Evolutionary conservation across 2,329 filamentous ascomycete species (phyloP), one percentile per base, ranked within the genome.

Genomic region (Aspergillus quadrilineatus): DNA sequence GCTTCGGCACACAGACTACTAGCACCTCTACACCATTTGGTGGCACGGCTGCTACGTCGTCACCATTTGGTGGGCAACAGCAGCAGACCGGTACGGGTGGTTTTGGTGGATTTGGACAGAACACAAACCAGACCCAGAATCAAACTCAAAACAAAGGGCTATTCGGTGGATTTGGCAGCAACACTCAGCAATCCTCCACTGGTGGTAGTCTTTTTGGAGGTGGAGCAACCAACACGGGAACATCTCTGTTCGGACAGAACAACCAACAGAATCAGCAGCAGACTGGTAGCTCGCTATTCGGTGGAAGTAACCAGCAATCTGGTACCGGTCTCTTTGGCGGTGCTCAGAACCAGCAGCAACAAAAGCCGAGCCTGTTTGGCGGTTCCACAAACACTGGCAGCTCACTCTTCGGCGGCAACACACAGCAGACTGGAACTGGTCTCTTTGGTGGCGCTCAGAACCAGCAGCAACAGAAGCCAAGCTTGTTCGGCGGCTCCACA

Each of bases 281-380:
- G 26, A 62, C 69, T 43, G 67, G 70, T 34, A 67, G 72, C 45
- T 73, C 75, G 12, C 65, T 80, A 8, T 81, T 82, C 37, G 78
- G 78, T 52, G 68, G 63, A 32, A 65, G 60, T 7, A 63, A 55
- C 43, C 70, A 71, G 42, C 75, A 73, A 57, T 63, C 68, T 29
- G 70, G 66, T 9, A 67, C 69, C 42, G 22, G 77, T 29, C 63
- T 81, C 29, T 82, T 82, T 59, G 75, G 75, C 30, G 64, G 62
- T 43, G 63, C 63, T 67, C 69, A 80, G 63, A 76, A 72, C 45
- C 82, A 84, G 63, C 78, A 78, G 66, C 79, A 82, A 62, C 76
- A 80, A 54, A 85, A 84, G 64, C 80, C 84, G 3, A 76, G 79
- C n/a, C 65, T 85, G 12, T 86, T 87, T 60, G 82, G 65, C 14